Conservation (phyloP, 768 basidiomycete species). For the Lactarius hatsudake region DNA sequence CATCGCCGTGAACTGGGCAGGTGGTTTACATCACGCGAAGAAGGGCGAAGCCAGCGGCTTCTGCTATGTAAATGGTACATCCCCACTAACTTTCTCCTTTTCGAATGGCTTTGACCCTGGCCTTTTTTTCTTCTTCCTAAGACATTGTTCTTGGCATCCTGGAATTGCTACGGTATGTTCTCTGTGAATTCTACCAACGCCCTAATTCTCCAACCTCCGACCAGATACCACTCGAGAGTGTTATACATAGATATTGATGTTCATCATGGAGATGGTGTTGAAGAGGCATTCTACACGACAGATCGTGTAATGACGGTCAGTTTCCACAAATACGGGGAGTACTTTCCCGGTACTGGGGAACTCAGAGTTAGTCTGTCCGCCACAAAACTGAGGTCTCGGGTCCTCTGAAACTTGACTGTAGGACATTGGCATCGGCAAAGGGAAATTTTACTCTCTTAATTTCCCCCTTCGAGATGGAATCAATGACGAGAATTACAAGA, state of each 20-base stretch:
- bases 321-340: slow-evolving; percentile 99
- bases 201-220: not conserved
- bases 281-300: slow-evolving; percentile 98
- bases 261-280: slow-evolving; percentile 98
- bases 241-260: slow-evolving; percentile 99
- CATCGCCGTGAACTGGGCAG: slow-evolving; percentile 99
- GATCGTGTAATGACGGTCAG: slow-evolving; percentile 98
- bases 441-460: slow-evolving; percentile 91
- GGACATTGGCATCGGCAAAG: slow-evolving; percentile 93
- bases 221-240: slow-evolving; percentile 90
- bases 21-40: slow-evolving; percentile 97
- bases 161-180: slow-evolving; percentile 75
- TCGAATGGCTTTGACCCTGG: not conserved
- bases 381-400: not conserved
- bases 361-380: slow-evolving; percentile 57
- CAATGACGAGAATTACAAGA: slow-evolving; percentile 91
- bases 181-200: not conserved
- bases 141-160: slow-evolving; percentile 97
- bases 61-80: slow-evolving; percentile 94
- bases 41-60: slow-evolving; percentile 99
- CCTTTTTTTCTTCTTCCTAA: slow-evolving; percentile 33
- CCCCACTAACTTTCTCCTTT: slow-evolving; percentile 1
- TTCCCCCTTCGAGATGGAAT: slow-evolving; percentile 95
- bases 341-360: slow-evolving; percentile 99
- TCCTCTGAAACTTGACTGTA: slow-evolving; percentile 31